Conservation (phyloP, 257 asterid genomes). For the Solanum appendiculatum region DNA sequence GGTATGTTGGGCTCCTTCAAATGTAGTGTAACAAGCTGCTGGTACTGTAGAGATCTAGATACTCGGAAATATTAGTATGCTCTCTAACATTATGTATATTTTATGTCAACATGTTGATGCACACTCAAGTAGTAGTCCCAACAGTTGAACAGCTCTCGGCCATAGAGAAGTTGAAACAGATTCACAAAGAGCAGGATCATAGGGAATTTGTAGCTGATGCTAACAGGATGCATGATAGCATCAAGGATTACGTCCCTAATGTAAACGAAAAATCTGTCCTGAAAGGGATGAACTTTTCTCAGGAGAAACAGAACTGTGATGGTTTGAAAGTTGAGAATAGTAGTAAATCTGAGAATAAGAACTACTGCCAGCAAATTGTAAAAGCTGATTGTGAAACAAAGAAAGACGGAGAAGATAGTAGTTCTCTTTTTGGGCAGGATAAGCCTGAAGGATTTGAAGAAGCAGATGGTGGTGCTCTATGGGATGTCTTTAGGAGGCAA, state of each 20-base stretch:
- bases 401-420: background rate
- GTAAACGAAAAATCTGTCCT: background rate
- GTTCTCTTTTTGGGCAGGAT: background rate
- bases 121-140: constrained; percentile 28
- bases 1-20: background rate
- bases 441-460: constrained; percentile 2
- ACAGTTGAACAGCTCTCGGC: constrained; percentile 3
- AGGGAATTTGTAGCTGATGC: constrained; percentile 5
- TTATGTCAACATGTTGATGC: constrained; percentile 75
- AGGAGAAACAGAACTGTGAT: background rate
- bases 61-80: background rate
- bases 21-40: background rate
- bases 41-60: background rate
- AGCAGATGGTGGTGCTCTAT: constrained; percentile 61
- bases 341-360: background rate
- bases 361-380: background rate
- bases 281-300: background rate
- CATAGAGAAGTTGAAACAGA: constrained; percentile 27
- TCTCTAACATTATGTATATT: constrained; percentile 1
- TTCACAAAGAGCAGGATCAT: background rate
- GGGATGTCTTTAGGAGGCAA: constrained; percentile 88
- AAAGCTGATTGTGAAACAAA: background rate
- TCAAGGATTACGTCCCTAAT: background rate
- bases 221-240: background rate
- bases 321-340: background rate